Evolutionary conservation across 1,284 basidiomycete species (phyloP), one percentile per base, ranked within the genome.

Genomic region (Sporisorium reilianum): DNA sequence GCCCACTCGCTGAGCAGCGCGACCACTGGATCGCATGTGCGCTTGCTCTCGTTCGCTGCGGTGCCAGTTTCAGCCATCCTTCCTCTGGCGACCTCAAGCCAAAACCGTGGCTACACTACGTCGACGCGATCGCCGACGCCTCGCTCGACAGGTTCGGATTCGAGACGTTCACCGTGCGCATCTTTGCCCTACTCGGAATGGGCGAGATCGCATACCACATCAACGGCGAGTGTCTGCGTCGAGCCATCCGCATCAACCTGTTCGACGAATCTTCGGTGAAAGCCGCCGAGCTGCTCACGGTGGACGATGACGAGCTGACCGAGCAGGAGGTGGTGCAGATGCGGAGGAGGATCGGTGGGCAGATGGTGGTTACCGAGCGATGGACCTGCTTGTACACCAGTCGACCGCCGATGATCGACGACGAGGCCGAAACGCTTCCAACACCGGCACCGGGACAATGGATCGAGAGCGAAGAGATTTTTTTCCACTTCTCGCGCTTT

Each of bases 61-160:
- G 67, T 16, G 44, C 28, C 20, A 22, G 28, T 11, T 25, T 54
- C 38, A 23, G 30, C 46, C 20, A 41, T 9, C 9, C 51, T 26
- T 36, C 28, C 11, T 52, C 50, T 12, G 16, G 28, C 5, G n/a
- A 7, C 18, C 18, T 12, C 5, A 12, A 10, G 8, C 48, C 11
- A 14, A 18, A 28, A 10, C 54, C 44, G 23, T 64, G 62, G 67
- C 14, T 61, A 34, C 57, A 70, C 46, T 70, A 64, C 34, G 34
- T 58, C 30, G 58, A 61, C 22, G 6, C 51, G 0, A 32, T 57
- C 18, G n/a, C 38, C 4, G 67, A 70, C 25, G 42, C 62, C 1
- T 64, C 62, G 7, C 16, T 70, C n/a, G 69, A 72, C n/a, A 42
- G 63, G 36, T 66, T 66, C 23, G 63, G 63, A 16, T 72, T 72